Percentiles rank a stretch among this genome's conserved stretches.
These are phyloP conservation scores for Rhizopus arrhizus DNA, from an alignment of 371 early-diverging fungal species.

Conservation along the genomic window DNA sequence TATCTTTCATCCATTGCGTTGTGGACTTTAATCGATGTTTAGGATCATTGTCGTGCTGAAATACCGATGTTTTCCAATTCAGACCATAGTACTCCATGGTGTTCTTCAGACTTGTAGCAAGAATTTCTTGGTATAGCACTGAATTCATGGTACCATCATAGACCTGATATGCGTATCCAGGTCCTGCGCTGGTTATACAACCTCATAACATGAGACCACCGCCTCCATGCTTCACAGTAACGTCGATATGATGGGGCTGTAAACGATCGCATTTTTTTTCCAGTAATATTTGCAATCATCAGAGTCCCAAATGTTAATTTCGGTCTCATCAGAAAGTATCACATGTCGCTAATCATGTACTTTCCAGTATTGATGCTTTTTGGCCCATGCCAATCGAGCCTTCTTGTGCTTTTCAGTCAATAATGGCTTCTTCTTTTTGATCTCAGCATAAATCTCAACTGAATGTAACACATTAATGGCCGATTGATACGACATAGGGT, in stretches of 20 bases:
- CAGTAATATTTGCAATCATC: constrained; percentile 8
- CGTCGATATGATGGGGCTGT: neutral
- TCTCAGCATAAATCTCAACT: too few relatives aligned
- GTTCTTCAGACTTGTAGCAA: neutral
- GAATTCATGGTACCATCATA: constrained; percentile 1
- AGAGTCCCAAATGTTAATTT: constrained; percentile 24
- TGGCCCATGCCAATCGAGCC: constrained; percentile 20
- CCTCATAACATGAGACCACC: constrained; percentile 2
- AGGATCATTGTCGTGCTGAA: too few relatives aligned
- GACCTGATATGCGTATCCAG: constrained; percentile 1
- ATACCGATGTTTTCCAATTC: too few relatives aligned
- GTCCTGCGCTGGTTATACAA: neutral
- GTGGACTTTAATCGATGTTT: too few relatives aligned
- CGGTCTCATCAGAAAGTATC: constrained; percentile 33
- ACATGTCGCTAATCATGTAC: constrained; percentile 27
- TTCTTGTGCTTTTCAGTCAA: neutral
- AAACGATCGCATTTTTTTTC: neutral
- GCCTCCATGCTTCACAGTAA: constrained; percentile 3
- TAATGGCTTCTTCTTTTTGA: too few relatives aligned
- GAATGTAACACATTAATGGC: too few relatives aligned
- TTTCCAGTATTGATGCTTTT: constrained; percentile 19
- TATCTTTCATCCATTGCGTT: too few relatives aligned
- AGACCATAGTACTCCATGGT: neutral
- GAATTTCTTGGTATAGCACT: neutral
- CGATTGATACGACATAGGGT: neutral